phyloP scores from a whole-genome alignment of 768 basidiomycete genomes.

The Leccinum subtestaceum region DNA sequence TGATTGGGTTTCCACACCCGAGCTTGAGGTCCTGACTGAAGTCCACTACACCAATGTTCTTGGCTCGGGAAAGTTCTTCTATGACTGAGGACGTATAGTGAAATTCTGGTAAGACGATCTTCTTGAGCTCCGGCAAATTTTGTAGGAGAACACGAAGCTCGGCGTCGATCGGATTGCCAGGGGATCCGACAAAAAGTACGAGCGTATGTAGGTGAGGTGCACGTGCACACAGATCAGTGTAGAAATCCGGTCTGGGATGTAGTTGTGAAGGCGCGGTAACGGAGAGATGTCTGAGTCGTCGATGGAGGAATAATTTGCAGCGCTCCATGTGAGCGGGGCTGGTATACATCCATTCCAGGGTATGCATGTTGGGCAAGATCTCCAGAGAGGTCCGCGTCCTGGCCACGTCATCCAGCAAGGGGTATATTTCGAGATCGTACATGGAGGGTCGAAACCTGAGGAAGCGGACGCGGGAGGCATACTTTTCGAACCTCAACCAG shows the following conservation, averaged over 20 bases:
- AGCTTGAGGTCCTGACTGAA: constrained; percentile 51
- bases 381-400: constrained; percentile 51
- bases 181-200: constrained; percentile 42
- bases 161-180: constrained; percentile 41
- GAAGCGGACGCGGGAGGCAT: constrained; percentile 47
- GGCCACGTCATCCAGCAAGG: constrained; percentile 49
- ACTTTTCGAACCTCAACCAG: constrained; percentile 56
- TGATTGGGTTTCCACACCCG: constrained; percentile 44
- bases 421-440: constrained; percentile 14
- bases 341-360: constrained; percentile 46
- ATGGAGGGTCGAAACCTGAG: constrained; percentile 24
- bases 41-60: constrained; percentile 45
- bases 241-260: constrained; percentile 18
- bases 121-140: constrained; percentile 43
- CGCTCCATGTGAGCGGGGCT: constrained; percentile 29
- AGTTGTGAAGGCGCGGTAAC: constrained; percentile 29
- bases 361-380: constrained; percentile 54
- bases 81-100: constrained; percentile 46
- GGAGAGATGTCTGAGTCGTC: constrained; percentile 41
- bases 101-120: constrained; percentile 51
- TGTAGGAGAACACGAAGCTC: constrained; percentile 40
- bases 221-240: constrained; percentile 42
- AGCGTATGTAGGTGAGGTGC: constrained; percentile 51
- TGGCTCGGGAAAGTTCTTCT: constrained; percentile 44
- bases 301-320: constrained; percentile 58